phyloP scores from a whole-genome alignment of 2,329 filamentous ascomycete genomes.

The Harringtonia aguacate region DNA sequence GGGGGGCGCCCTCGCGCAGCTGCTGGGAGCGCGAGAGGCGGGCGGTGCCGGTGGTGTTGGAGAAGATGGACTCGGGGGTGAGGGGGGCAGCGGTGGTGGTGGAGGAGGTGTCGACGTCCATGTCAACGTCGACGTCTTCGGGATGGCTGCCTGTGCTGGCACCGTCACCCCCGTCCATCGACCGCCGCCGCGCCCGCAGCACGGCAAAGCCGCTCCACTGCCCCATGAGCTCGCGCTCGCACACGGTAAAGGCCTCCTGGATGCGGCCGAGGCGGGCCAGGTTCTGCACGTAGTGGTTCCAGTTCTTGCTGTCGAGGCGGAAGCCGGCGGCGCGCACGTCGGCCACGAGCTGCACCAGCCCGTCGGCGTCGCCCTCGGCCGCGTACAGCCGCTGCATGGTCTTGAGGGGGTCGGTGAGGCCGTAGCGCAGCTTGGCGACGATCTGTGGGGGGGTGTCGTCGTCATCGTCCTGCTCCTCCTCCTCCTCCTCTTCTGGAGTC shows the following conservation, averaged over 20 bases:
- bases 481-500: not conserved
- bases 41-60: not conserved
- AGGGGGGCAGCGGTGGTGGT: not conserved
- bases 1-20: slow-evolving; percentile 25
- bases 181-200: slow-evolving; percentile 14
- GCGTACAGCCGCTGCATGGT: slow-evolving; percentile 36
- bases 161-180: slow-evolving; percentile 2
- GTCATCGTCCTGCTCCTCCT: not conserved
- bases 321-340: slow-evolving; percentile 57
- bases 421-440: slow-evolving; percentile 39
- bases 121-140: not conserved
- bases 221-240: slow-evolving; percentile 69
- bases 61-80: too few species aligned
- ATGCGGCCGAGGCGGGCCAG: slow-evolving; percentile 51
- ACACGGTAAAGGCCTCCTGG: slow-evolving; percentile 59
- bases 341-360: slow-evolving; percentile 39
- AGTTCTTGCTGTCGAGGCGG: slow-evolving; percentile 61
- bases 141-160: not conserved
- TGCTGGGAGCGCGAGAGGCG: slow-evolving; percentile 15
- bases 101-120: not conserved
- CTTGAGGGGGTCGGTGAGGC: slow-evolving; percentile 37
- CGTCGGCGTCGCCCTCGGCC: slow-evolving; percentile 28
- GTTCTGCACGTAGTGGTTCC: slow-evolving; percentile 66
- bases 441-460: slow-evolving; percentile 15
- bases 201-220: slow-evolving; percentile 64